Evolutionary conservation across 1,139 yeast species (phyloP), one percentile per base, ranked within the genome.

Genomic region (Sugiyamaella xylanicola): DNA sequence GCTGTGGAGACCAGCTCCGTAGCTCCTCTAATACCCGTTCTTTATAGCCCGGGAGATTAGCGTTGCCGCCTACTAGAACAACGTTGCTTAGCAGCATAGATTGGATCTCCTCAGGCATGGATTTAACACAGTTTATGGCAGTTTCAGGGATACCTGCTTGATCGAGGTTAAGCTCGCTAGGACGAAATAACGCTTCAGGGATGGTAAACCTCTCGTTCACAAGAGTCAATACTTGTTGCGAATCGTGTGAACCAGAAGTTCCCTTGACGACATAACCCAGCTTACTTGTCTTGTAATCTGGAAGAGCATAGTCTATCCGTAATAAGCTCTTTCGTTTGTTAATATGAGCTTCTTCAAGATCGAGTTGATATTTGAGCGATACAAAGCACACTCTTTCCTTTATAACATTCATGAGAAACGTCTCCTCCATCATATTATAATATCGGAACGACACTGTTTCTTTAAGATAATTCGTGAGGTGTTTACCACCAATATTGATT

Each of bases 351-450:
- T 56, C 59, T 35, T 68, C 68, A 56, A 92, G 74, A 21, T 87
- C 83, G 16, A 73, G 73, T 41, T 78, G 79, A 66, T 86, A 93
- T 62, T 92, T 84, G 13, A 67, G 63, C 0, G 96, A 85, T 47
- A 92, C 83, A 68, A 82, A 91, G 64, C 93, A 83, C 4, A 95
- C 80, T 36, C 81, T 76, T 65, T 93, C 97, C 67, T 95, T 93
- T 62, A 95, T 87, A 40, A 87, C 85, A 67, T 92, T 89, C 52
- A 93, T 85, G 51, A 95, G 74, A 5, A 87, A 78, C 0, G 96
- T 87, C 70, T 95, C 99, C 59, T 92, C 97, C 68, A 89, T 85
- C 65, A 95, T 92, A 67, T 95, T 95, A 71, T 92, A 93, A 73
- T 95, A 95, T 57, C 98, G 79, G 68, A 88, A 93, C 2, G 97